These are phyloP conservation scores for Paramyrothecium sp. DNA, from an alignment of 2,329 filamentous ascomycete genomes.

Conservation along the genomic window DNA sequence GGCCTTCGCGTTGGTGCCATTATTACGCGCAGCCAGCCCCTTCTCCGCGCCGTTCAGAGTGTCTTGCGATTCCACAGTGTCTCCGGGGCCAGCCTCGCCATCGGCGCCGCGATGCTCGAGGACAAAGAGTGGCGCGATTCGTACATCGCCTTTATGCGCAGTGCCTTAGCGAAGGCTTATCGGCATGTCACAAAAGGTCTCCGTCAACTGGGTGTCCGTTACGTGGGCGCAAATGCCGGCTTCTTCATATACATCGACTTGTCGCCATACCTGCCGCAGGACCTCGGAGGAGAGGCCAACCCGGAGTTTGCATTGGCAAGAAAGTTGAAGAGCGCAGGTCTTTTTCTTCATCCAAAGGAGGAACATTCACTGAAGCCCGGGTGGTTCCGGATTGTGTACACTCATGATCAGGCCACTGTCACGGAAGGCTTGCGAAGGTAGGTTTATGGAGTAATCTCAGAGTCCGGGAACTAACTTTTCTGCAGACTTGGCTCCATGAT, in stretches of 20 bases:
- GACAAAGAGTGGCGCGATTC: conserved; percentile 40
- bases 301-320: conserved; percentile 43
- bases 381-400: conserved; percentile 55
- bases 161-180: conserved; percentile 38
- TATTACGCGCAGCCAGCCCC: conserved; percentile 33
- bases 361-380: conserved; percentile 45
- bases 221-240: conserved; percentile 49
- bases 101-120: conserved; percentile 43
- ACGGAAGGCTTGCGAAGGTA: conserved; percentile 35
- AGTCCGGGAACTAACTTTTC: neutral
- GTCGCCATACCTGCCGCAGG: conserved; percentile 35
- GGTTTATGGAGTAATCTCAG: conserved; percentile 1
- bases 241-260: conserved; percentile 58
- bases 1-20: conserved; percentile 50
- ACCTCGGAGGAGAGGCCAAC: conserved; percentile 25
- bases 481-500: too few species aligned
- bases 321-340: conserved; percentile 40
- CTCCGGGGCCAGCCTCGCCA: conserved; percentile 40
- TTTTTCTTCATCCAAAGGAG: conserved; percentile 49
- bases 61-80: conserved; percentile 46
- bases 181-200: conserved; percentile 35
- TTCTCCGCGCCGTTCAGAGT: conserved; percentile 32
- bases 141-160: conserved; percentile 40
- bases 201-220: conserved; percentile 38
- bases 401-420: conserved; percentile 31